Evolutionary conservation across 768 basidiomycete species (phyloP).

Genomic region (Hygrophorus russula): DNA sequence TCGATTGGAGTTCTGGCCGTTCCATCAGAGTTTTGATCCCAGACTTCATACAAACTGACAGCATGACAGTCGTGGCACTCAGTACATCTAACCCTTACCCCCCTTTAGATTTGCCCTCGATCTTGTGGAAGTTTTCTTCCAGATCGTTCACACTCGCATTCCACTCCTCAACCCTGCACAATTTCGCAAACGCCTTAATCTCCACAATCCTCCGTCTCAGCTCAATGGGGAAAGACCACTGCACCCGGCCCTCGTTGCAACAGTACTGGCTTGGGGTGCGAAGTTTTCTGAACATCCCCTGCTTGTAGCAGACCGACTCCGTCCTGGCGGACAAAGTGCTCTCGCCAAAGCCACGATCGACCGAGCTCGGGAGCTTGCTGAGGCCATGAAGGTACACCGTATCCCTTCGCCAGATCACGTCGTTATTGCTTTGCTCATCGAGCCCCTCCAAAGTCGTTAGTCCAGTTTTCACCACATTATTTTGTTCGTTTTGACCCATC

Average conservation of each 20-base stretch:
- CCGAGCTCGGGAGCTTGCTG: slow-evolving; percentile 77
- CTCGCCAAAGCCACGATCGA: slow-evolving; percentile 70
- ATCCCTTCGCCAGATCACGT: slow-evolving; percentile 72
- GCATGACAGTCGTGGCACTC: background rate
- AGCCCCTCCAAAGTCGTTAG: slow-evolving; percentile 83
- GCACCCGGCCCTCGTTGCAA: slow-evolving; percentile 72
- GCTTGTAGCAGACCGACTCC: slow-evolving; percentile 66
- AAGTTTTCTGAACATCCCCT: slow-evolving; percentile 90
- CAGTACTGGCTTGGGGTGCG: slow-evolving; percentile 84
- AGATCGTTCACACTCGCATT: slow-evolving; percentile 80
- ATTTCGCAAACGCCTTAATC: slow-evolving; percentile 62
- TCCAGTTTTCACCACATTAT: slow-evolving; percentile 12
- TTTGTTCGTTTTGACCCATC: slow-evolving; percentile 1
- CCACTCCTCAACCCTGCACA: slow-evolving; percentile 78
- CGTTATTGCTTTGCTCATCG: slow-evolving; percentile 71
- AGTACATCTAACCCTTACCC: background rate
- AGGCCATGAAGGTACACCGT: slow-evolving; percentile 79
- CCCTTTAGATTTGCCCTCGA: slow-evolving; percentile 74
- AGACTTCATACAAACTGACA: background rate
- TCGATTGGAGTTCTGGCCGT: background rate
- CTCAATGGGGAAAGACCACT: slow-evolving; percentile 29
- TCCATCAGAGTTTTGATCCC: background rate
- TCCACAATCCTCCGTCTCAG: slow-evolving; percentile 19
- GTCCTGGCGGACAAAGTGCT: slow-evolving; percentile 59
- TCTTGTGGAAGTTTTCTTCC: slow-evolving; percentile 91